These are phyloP conservation scores for Macrophomina pseudophaseolina DNA, from an alignment of 2,329 filamentous ascomycete species.

Conservation along the genomic window DNA sequence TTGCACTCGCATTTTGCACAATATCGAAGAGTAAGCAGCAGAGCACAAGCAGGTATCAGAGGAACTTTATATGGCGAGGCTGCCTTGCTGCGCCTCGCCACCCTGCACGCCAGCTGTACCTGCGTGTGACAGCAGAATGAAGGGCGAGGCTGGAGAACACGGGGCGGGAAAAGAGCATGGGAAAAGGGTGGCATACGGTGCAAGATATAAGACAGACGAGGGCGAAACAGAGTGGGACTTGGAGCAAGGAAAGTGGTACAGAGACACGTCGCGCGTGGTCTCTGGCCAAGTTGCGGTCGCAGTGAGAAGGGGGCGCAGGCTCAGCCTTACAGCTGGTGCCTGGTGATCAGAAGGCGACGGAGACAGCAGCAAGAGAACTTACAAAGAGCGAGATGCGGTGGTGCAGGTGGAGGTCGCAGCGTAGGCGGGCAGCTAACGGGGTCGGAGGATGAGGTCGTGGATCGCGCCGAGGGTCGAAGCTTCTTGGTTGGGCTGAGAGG, in stretches of 20 bases:
- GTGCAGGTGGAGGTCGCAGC: background rate
- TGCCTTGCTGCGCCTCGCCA: conserved; percentile 22
- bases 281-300: conserved; percentile 5
- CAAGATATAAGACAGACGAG: background rate
- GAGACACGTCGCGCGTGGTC: conserved; percentile 1
- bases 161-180: background rate
- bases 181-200: background rate
- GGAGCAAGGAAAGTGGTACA: background rate
- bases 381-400: background rate
- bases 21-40: background rate
- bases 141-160: background rate
- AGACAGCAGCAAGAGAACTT: background rate
- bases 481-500: background rate
- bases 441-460: conserved; percentile 3
- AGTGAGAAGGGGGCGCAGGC: background rate
- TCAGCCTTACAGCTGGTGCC: conserved; percentile 4
- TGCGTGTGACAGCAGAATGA: conserved; percentile 1
- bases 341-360: background rate
- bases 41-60: background rate
- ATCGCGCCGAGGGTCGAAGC: too few relatives aligned
- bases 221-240: background rate
- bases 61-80: conserved; percentile 17
- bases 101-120: conserved; percentile 13
- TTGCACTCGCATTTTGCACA: conserved; percentile 8
- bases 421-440: conserved; percentile 2